Base-by-base conservation (phyloP, 768 basidiomycete genomes). In the Suillus variegatus region DNA sequence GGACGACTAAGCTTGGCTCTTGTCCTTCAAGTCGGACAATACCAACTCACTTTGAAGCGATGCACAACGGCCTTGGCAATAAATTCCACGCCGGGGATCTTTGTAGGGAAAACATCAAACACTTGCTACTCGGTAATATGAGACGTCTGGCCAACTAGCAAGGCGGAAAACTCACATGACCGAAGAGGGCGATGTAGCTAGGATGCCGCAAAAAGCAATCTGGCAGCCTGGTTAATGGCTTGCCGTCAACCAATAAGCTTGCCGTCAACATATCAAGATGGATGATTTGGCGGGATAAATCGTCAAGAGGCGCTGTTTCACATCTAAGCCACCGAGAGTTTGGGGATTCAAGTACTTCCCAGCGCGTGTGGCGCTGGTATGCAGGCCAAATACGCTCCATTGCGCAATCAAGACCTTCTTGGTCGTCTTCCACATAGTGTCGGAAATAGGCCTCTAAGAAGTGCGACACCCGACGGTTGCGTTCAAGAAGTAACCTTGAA, bases 191-290 rank as follows among this genome's bases (percentile, higher is more conserved):
- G 16, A 52, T 54, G 63, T 82, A 85, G 2, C 73, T 68, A 1
- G 73, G 38, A 67, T 84, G 76, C 0, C 32, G 56, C 2, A 70
- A 49, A 36, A 84, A 80, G 0, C 67, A 64, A 9, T 49, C 36
- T 0, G 84, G 81, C 16, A 85, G 75, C 28, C 74, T 76, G 20
- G 80, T 78, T 10, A 81, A 63, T 1, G 78, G 74, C 64, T 76
- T 76, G 8, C 83, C 84, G 13, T 80, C 70, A 12, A 86, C 73
- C 20, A 84, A 73, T 1, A 86, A 70, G 28, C 69, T 58, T 14
- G 83, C 84, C 20, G 75, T 68, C 3, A 84, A 65, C 1, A 85
- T 41, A 62, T 86, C 79, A 22, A 82, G 71, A 57, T 79, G 75
- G 7, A 85, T 73, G 22, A n/a, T 56, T 55, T 79, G 78, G 22